phyloP scores from a whole-genome alignment of 1,284 basidiomycete species.

The Ustilago xerochloae region DNA sequence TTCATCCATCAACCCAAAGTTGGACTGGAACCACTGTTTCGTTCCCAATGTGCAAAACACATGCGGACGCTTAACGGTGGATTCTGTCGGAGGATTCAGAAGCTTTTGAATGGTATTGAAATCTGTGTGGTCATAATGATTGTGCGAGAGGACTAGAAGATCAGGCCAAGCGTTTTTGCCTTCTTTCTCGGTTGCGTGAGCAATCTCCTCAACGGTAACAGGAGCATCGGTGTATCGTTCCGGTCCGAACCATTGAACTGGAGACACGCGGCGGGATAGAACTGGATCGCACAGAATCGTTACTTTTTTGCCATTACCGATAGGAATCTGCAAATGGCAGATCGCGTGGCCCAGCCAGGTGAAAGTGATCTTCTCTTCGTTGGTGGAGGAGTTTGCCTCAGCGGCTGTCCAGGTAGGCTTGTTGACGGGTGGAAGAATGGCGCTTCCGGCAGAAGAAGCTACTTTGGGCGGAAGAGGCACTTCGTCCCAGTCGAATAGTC shows the following conservation, averaged over 20 bases:
- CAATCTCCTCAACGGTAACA: slow-evolving; percentile 48
- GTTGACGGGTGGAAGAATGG: slow-evolving; percentile 35
- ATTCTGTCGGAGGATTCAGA: slow-evolving; percentile 22
- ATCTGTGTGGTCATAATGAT: slow-evolving; percentile 62
- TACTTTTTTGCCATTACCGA: slow-evolving; percentile 21
- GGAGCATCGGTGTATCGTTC: slow-evolving; percentile 51
- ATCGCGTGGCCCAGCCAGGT: slow-evolving; percentile 60
- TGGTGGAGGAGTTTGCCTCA: not conserved
- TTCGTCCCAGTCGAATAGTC: slow-evolving; percentile 59
- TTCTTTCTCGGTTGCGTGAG: slow-evolving; percentile 12
- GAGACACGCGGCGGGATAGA: slow-evolving; percentile 50
- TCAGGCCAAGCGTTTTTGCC: slow-evolving; percentile 53
- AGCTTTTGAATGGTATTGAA: slow-evolving; percentile 49
- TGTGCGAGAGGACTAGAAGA: slow-evolving; percentile 53
- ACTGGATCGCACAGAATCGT: slow-evolving; percentile 58
- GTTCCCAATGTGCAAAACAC: slow-evolving; percentile 57
- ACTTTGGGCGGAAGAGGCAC: slow-evolving; percentile 36
- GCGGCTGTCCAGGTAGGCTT: slow-evolving; percentile 28
- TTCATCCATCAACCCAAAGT: slow-evolving; percentile 32
- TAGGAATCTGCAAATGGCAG: slow-evolving; percentile 50
- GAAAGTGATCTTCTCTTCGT: slow-evolving; percentile 32
- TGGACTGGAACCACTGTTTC: slow-evolving; percentile 47
- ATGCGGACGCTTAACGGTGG: slow-evolving; percentile 37
- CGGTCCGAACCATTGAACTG: slow-evolving; percentile 56
- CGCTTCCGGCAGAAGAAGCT: slow-evolving; percentile 9